Evolutionary conservation across 116 monocot genomes (phyloP).

Genomic region (Dioscorea cayenensis): DNA sequence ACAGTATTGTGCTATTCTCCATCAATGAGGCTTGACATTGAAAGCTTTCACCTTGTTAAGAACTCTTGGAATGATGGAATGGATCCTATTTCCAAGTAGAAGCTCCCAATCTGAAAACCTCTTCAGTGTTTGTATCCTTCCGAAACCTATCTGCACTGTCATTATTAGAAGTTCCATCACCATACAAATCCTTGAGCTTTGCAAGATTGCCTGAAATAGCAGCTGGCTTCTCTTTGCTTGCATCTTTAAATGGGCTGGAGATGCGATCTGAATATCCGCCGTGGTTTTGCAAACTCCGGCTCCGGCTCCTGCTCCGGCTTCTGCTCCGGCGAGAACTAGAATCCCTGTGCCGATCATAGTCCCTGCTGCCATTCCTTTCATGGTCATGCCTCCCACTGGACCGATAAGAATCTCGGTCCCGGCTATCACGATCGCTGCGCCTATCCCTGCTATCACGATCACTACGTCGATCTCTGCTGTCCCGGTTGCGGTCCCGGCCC

Average conservation of each 20-base stretch:
- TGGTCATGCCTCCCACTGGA: constrained; percentile 27
- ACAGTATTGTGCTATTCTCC: neutral
- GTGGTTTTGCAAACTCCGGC: constrained; percentile 20
- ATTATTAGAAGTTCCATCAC: constrained; percentile 46
- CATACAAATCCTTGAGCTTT: constrained; percentile 87
- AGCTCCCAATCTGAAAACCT: constrained; percentile 76
- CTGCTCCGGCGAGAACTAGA: constrained; percentile 32
- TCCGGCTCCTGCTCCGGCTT: constrained; percentile 46
- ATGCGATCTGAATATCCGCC: constrained; percentile 19
- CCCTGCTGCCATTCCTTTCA: constrained; percentile 29
- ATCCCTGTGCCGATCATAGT: constrained; percentile 16
- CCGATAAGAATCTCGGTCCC: constrained; percentile 18
- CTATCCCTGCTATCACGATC: constrained; percentile 17
- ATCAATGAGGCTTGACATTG: neutral
- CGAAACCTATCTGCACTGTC: constrained; percentile 19
- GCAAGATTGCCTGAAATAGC: constrained; percentile 52
- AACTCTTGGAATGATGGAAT: neutral
- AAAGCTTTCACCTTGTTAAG: neutral
- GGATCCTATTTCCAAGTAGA: constrained; percentile 60
- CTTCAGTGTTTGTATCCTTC: constrained; percentile 57
- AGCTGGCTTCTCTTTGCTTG: constrained; percentile 35
- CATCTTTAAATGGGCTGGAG: constrained; percentile 43
- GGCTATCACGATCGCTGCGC: constrained; percentile 22
- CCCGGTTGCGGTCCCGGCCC: constrained; percentile 15
- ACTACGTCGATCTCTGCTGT: constrained; percentile 13